Percentiles rank a stretch among this genome's conserved stretches.
phyloP scores from a whole-genome alignment of 192 early-diverging fungal genomes.

The Podila horticola region DNA sequence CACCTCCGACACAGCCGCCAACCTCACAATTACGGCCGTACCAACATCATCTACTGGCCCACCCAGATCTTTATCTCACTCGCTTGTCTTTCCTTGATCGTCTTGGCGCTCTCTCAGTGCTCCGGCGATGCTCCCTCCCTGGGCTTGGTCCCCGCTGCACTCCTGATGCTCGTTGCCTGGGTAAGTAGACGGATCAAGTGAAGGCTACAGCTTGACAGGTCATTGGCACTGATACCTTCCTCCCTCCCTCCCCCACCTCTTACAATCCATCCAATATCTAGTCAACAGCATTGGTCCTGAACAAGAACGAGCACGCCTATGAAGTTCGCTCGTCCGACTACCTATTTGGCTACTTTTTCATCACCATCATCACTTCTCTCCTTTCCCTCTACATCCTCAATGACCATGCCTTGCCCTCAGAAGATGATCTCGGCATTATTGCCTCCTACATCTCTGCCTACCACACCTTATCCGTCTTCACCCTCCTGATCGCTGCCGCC shows the following conservation, averaged over 20 bases:
- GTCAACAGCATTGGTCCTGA: conserved; percentile 16
- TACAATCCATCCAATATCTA: neutral
- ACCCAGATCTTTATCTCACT: conserved; percentile 17
- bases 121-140: neutral
- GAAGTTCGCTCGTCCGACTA: conserved; percentile 33
- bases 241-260: neutral
- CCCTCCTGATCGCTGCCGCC: conserved; percentile 7
- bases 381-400: conserved; percentile 27
- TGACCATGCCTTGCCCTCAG: neutral
- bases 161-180: conserved; percentile 10
- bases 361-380: neutral
- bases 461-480: conserved; percentile 1
- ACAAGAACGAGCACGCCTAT: conserved; percentile 21
- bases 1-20: neutral
- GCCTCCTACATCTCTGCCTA: neutral
- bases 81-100: conserved; percentile 11
- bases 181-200: conserved; percentile 2
- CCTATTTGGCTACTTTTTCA: conserved; percentile 12
- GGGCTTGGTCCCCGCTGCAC: neutral
- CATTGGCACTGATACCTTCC: too few relatives aligned
- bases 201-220: too few relatives aligned
- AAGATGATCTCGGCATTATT: neutral
- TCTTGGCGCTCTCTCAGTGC: neutral
- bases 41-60: conserved; percentile 38
- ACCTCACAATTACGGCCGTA: conserved; percentile 29